Conservation (phyloP, 2,329 filamentous ascomycete genomes). For the Ascochyta viciae-villosae region DNA sequence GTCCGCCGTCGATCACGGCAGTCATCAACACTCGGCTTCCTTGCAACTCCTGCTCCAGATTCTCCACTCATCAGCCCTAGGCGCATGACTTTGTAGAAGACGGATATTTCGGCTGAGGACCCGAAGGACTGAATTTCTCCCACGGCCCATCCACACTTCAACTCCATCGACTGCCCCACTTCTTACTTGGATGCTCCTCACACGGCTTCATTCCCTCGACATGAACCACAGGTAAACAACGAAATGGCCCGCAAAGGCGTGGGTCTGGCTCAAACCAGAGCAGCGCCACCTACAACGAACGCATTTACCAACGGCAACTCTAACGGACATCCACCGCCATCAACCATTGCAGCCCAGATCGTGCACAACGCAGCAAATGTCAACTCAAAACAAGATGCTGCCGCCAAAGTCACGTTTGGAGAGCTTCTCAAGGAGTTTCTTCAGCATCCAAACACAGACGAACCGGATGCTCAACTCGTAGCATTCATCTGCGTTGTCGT, state of each 20-base stretch:
- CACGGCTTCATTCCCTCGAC: constrained; percentile 12
- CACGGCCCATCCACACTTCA: background rate
- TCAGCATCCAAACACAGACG: constrained; percentile 56
- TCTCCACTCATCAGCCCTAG: background rate
- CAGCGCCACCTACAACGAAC: constrained; percentile 29
- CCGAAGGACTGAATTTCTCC: background rate
- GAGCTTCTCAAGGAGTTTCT: constrained; percentile 73
- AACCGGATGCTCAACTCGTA: constrained; percentile 77
- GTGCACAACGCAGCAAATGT: constrained; percentile 79
- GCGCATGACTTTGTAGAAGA: background rate
- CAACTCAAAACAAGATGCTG: constrained; percentile 65
- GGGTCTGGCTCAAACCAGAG: constrained; percentile 39
- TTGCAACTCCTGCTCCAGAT: background rate
- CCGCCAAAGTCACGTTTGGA: constrained; percentile 76
- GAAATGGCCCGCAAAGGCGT: constrained; percentile 53
- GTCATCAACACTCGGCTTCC: background rate
- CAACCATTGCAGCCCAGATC: constrained; percentile 86
- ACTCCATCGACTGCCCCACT: constrained; percentile 7
- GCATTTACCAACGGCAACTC: constrained; percentile 24
- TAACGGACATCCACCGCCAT: constrained; percentile 60
- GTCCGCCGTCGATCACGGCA: constrained; percentile 17
- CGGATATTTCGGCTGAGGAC: background rate
- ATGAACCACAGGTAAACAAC: constrained; percentile 36
- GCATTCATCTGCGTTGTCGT: constrained; percentile 85
- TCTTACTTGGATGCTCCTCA: constrained; percentile 5